These are phyloP conservation scores for Ulota crispa DNA, from an alignment of 225 moss, liverwort and hornwort species.

Conservation along the genomic window DNA sequence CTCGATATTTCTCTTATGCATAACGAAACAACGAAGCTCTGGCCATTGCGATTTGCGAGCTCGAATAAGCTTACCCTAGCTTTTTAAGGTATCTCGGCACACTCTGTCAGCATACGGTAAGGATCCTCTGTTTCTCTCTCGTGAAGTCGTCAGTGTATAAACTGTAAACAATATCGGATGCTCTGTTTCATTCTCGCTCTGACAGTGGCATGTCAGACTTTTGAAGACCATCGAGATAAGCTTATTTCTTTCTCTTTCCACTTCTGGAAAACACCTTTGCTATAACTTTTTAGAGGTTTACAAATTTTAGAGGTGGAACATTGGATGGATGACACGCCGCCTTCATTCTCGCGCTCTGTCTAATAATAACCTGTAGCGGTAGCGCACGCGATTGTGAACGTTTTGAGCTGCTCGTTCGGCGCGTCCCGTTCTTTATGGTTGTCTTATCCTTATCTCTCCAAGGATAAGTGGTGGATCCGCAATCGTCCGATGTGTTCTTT, in stretches of 20 bases:
- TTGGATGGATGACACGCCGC: background rate
- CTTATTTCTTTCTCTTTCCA: background rate
- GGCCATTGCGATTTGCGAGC: conserved; percentile 1
- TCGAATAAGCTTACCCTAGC: background rate
- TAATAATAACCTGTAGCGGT: background rate
- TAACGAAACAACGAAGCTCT: background rate
- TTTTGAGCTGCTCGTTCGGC: conserved; percentile 12
- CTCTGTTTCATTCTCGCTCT: background rate
- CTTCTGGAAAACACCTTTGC: background rate
- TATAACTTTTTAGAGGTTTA: background rate
- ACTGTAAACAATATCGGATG: no score
- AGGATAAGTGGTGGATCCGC: conserved; percentile 43
- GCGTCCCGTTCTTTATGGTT: background rate
- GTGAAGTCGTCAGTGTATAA: background rate
- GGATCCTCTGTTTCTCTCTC: background rate
- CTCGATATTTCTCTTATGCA: fast-evolving
- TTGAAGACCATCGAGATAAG: no score
- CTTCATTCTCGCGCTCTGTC: background rate
- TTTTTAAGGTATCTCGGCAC: background rate
- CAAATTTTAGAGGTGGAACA: background rate
- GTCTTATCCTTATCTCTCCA: conserved; percentile 51
- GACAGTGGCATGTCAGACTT: background rate
- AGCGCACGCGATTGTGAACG: background rate
- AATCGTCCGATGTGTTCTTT: conserved; percentile 27
- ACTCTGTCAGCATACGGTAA: background rate